phyloP scores from a whole-genome alignment of 164 flowering plant species.

The Berberis thunbergii region DNA sequence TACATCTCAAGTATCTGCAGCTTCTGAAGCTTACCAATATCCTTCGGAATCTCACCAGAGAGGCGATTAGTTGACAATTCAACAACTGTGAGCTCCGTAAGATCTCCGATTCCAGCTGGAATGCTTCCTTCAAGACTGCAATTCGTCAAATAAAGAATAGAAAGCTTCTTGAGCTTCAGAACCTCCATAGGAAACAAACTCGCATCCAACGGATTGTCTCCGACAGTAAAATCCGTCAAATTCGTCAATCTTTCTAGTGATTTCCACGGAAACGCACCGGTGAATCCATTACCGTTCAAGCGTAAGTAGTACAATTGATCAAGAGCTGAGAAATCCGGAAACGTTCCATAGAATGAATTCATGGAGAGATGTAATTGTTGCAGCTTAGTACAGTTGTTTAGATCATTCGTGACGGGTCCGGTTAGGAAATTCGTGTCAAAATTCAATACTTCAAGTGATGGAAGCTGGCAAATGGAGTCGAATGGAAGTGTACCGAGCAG shows the following conservation, averaged over 20 bases:
- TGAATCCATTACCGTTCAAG: conserved; percentile 40
- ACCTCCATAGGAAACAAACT: conserved; percentile 47
- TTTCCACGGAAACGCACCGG: conserved; percentile 57
- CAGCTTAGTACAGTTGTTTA: conserved; percentile 37
- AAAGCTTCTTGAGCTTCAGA: conserved; percentile 32
- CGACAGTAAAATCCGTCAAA: conserved; percentile 37
- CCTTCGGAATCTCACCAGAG: conserved; percentile 56
- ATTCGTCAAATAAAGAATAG: conserved; percentile 56
- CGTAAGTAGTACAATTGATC: conserved; percentile 21
- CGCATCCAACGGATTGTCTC: conserved; percentile 48
- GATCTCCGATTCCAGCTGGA: conserved; percentile 49
- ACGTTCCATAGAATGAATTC: conserved; percentile 36
- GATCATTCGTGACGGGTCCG: conserved; percentile 29
- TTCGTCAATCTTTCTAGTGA: conserved; percentile 34
- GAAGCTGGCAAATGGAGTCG: conserved; percentile 40
- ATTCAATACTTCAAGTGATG: conserved; percentile 30
- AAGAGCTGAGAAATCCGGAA: conserved; percentile 48
- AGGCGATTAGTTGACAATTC: conserved; percentile 48
- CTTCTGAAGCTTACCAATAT: conserved; percentile 43
- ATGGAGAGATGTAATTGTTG: conserved; percentile 38
- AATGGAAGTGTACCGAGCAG: conserved; percentile 39
- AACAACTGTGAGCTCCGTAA: conserved; percentile 38
- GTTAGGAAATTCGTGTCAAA: conserved; percentile 33
- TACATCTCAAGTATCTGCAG: conserved; percentile 76
- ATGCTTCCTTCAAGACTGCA: conserved; percentile 53